Conservation (phyloP, 1,139 yeast genomes). For the Saccharomyces pastorianus region DNA sequence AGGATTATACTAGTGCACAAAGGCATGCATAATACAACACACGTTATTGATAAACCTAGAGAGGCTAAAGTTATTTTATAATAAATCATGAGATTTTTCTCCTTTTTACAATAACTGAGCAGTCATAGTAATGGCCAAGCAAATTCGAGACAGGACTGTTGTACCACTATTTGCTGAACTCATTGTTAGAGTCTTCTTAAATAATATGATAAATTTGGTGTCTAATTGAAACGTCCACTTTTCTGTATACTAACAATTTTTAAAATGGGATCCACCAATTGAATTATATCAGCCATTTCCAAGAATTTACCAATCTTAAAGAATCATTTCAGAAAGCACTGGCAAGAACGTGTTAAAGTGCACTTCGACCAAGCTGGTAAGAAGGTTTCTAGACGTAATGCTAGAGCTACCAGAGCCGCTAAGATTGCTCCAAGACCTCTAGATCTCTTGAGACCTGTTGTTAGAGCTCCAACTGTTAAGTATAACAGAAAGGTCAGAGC, state of each 20-base stretch:
- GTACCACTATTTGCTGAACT: background rate
- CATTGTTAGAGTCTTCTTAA: background rate
- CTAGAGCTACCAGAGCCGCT: constrained; percentile 93
- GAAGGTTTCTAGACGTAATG: constrained; percentile 93
- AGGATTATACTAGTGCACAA: background rate
- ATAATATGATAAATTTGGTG: background rate
- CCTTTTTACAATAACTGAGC: background rate
- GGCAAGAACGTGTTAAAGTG: constrained; percentile 99
- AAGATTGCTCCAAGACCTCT: constrained; percentile 95
- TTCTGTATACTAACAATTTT: background rate
- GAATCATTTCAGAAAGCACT: constrained; percentile 98
- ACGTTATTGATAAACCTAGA: background rate
- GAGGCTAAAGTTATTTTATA: background rate
- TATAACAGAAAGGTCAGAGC: constrained; percentile 99
- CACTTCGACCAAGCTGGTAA: constrained; percentile 69
- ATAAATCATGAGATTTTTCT: background rate
- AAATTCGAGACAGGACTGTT: background rate
- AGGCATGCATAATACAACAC: background rate
- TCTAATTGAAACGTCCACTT: background rate
- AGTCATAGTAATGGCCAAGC: background rate
- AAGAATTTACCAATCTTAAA: constrained; percentile 96
- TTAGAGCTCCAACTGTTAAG: constrained; percentile 96
- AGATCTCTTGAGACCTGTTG: constrained; percentile 93
- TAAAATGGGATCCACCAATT: background rate
- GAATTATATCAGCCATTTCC: constrained; percentile 65